Evolutionary conservation across 352 stramenopile genomes (phyloP).

Genomic region (Halophytophthora batemanensis): DNA sequence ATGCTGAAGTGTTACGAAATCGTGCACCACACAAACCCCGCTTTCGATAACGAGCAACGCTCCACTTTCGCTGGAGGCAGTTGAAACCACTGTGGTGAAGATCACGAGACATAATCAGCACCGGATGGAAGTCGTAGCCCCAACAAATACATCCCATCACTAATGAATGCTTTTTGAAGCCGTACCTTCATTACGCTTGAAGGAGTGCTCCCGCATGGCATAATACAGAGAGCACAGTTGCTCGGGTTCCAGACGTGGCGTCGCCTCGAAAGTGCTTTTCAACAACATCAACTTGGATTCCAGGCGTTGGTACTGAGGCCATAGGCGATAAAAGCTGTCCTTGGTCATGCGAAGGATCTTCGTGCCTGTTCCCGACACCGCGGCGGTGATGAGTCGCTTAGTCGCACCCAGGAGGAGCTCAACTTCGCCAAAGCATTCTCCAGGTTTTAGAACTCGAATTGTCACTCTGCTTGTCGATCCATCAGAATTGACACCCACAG

Average conservation of each 20-base stretch:
- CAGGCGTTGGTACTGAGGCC: conserved; percentile 24
- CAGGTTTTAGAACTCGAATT: conserved; percentile 26
- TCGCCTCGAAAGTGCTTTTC: conserved; percentile 25
- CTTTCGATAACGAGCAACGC: conserved; percentile 38
- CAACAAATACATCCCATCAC: background rate
- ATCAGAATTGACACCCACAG: too few relatives aligned
- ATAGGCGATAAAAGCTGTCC: conserved; percentile 29
- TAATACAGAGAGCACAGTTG: conserved; percentile 50
- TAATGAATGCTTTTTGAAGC: background rate
- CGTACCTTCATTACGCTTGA: conserved; percentile 42
- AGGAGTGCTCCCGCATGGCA: conserved; percentile 24
- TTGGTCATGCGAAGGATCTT: conserved; percentile 38
- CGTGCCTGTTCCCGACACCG: conserved; percentile 15
- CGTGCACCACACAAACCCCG: conserved; percentile 41
- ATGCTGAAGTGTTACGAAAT: conserved; percentile 31
- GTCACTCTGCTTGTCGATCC: conserved; percentile 16
- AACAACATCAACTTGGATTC: conserved; percentile 33
- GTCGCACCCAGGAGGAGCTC: conserved; percentile 26
- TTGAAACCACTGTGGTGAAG: conserved; percentile 45
- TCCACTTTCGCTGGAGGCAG: conserved; percentile 16
- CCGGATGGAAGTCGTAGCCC: too few relatives aligned
- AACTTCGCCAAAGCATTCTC: conserved; percentile 48
- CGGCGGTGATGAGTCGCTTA: conserved; percentile 29
- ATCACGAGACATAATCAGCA: too few relatives aligned
- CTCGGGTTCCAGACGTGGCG: conserved; percentile 34